Evolutionary conservation across 306 rosid species (phyloP), one percentile per base, ranked within the genome.

Genomic region (Rosa multiflora): DNA sequence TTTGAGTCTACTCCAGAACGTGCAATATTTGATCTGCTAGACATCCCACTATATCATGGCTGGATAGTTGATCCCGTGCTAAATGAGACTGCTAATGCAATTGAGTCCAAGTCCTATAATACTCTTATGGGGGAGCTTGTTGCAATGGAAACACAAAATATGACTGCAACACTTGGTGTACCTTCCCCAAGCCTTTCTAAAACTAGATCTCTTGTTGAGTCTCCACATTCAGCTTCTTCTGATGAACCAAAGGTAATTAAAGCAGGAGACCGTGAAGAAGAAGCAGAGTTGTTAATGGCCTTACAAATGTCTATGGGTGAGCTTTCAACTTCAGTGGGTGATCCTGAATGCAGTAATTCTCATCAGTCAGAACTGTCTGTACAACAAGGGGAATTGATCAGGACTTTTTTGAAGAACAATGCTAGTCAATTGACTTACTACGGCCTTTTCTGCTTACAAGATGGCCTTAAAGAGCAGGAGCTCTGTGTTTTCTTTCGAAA

Each of bases 1-100:
- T 96, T 96, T 82, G 99, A 96, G 85, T 96, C 91, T 88, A 96
- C 99, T 70, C 91, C 82, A 83, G 99, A 93, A 70, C 93, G 99
- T 87, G 98, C 98, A 74, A 93, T 96, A 76, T 96, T 96, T 87
- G 99, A 96, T 85, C 88, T 96, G 81, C 82, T 96, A 88, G 99
- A 91, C 86, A 96, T 96, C 82, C 98, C 99, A 9, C 82, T 96
- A 68, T 96, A 88, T 89, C 99, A 96, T 84, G 99, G 99, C 76
- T 96, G 99, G 99, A 93, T 96, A 70, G 97, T 90, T 80, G 99
- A 93, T 82, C 86, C 93, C 39, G 37, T 32, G 37, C 37, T 32
- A 32, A 32, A 56, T 74, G 89, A 84, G 70, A 89, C 94, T 81
- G 86, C 97, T 20, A 80, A 79, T 85, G 94, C 99, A 73, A 87